A percentile compares a stretch with the other conserved stretches of the same genome.
Conservation (phyloP, 257 asterid genomes). For the Primulina eburnea region DNA sequence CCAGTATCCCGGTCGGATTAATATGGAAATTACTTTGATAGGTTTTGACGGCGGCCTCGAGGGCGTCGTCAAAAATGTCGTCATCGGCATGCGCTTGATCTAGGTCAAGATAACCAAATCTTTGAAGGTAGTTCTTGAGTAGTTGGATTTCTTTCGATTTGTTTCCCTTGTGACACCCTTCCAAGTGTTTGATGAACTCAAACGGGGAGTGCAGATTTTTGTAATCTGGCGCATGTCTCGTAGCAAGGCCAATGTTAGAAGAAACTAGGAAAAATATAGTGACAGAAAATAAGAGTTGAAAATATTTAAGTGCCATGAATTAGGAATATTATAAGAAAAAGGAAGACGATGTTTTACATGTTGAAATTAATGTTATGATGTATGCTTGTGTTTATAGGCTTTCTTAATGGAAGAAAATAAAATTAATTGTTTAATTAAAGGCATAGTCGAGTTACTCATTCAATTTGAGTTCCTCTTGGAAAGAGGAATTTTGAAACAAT, state of each 20-base stretch:
- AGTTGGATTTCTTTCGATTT: conserved; percentile 20
- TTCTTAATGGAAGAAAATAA: not conserved
- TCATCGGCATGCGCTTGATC: conserved; percentile 25
- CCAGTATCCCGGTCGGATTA: conserved; percentile 20
- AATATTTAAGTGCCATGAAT: conserved; percentile 25
- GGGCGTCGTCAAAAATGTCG: not conserved
- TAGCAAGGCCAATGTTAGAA: conserved; percentile 15
- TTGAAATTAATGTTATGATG: no score
- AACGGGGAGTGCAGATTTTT: conserved; percentile 22
- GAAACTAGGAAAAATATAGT: conserved; percentile 10
- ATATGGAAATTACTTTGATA: not conserved
- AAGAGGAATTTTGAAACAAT: not conserved
- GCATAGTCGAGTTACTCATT: not conserved
- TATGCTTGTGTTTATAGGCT: not conserved
- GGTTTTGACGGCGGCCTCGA: not conserved
- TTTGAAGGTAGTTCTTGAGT: conserved; percentile 29
- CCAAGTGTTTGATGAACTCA: conserved; percentile 35
- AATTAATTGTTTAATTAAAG: no score
- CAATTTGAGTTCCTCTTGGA: not conserved
- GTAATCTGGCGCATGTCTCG: conserved; percentile 1
- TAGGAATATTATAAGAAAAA: no score
- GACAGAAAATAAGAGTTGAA: conserved; percentile 5
- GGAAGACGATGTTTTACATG: not conserved
- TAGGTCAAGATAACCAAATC: conserved; percentile 33
- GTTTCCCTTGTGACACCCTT: conserved; percentile 38